Conservation (phyloP, 2,329 filamentous ascomycete genomes). For the Geosmithia putterillii region DNA sequence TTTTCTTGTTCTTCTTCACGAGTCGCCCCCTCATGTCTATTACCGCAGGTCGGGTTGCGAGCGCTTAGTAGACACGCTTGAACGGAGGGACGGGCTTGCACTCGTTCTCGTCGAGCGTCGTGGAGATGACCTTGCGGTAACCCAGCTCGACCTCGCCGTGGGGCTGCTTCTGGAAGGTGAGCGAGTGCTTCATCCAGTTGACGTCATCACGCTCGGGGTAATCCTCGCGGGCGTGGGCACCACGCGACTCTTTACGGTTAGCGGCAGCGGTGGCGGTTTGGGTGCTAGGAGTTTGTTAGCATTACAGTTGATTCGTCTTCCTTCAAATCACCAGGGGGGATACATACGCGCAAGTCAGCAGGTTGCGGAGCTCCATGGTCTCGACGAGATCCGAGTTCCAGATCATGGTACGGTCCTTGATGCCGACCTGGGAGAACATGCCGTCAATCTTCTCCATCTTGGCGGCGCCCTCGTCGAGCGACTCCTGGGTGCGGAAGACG, state of each 20-base stretch:
- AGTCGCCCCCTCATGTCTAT: too few species aligned
- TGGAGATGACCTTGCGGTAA: constrained; percentile 73
- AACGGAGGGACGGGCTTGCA: constrained; percentile 95
- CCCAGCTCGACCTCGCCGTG: constrained; percentile 77
- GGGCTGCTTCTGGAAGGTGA: constrained; percentile 88
- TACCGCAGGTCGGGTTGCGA: neutral
- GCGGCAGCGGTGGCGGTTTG: constrained; percentile 88
- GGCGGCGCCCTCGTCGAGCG: constrained; percentile 81
- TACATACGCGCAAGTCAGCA: constrained; percentile 90
- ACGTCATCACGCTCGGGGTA: constrained; percentile 89
- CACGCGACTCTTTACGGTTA: constrained; percentile 93
- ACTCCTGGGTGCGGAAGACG: constrained; percentile 92
- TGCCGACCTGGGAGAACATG: constrained; percentile 72
- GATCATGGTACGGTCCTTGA: constrained; percentile 99
- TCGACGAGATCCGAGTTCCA: constrained; percentile 98
- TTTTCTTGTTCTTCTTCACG: too few species aligned
- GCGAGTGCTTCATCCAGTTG: constrained; percentile 99
- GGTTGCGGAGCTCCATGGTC: constrained; percentile 87
- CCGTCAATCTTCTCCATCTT: constrained; percentile 79
- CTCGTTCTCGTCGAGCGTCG: constrained; percentile 86
- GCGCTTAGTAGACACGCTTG: constrained; percentile 73
- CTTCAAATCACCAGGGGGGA: neutral
- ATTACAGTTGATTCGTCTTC: neutral
- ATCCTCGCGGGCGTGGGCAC: constrained; percentile 94
- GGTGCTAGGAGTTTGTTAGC: constrained; percentile 32